Conservation (phyloP, 2,329 filamentous ascomycete genomes). For the Claviceps pusilla region DNA sequence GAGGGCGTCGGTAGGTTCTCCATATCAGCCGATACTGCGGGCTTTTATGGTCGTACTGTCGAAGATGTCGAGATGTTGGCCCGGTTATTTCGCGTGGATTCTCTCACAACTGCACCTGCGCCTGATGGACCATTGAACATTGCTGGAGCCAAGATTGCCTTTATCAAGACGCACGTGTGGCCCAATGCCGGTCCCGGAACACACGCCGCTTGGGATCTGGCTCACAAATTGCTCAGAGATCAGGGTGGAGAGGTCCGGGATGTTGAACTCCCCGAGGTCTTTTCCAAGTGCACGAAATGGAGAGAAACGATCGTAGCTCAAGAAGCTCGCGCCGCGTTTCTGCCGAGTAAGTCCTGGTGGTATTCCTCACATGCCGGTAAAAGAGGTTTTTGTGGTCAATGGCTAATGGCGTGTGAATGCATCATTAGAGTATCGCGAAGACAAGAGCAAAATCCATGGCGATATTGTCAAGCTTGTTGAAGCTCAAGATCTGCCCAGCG, state of each 20-base stretch:
- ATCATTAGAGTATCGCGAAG: constrained; percentile 34
- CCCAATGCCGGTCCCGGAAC: constrained; percentile 29
- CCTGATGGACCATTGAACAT: constrained; percentile 18
- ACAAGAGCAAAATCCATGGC: constrained; percentile 30
- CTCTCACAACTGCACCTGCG: constrained; percentile 24
- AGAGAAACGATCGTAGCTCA: constrained; percentile 11
- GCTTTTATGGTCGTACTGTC: constrained; percentile 42
- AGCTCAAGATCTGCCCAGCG: constrained; percentile 26
- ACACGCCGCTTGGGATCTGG: constrained; percentile 25
- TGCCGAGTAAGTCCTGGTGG: constrained; percentile 4
- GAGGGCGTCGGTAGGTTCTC: constrained; percentile 48
- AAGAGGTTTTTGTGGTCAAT: background rate
- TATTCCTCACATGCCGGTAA: background rate
- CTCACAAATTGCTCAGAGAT: constrained; percentile 21
- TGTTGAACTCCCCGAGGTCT: constrained; percentile 34
- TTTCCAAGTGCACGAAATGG: constrained; percentile 35
- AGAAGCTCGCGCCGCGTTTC: constrained; percentile 7
- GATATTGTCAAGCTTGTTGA: constrained; percentile 36
- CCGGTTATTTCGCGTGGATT: constrained; percentile 39
- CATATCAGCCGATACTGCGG: constrained; percentile 45
- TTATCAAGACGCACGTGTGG: constrained; percentile 40
- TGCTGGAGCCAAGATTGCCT: constrained; percentile 35
- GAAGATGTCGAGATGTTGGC: constrained; percentile 43
- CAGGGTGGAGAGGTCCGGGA: constrained; percentile 43
- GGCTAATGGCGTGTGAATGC: constrained; percentile 20